These are phyloP conservation scores for Phialocephala subalpina DNA, from an alignment of 2,329 filamentous ascomycete species.

Conservation along the genomic window DNA sequence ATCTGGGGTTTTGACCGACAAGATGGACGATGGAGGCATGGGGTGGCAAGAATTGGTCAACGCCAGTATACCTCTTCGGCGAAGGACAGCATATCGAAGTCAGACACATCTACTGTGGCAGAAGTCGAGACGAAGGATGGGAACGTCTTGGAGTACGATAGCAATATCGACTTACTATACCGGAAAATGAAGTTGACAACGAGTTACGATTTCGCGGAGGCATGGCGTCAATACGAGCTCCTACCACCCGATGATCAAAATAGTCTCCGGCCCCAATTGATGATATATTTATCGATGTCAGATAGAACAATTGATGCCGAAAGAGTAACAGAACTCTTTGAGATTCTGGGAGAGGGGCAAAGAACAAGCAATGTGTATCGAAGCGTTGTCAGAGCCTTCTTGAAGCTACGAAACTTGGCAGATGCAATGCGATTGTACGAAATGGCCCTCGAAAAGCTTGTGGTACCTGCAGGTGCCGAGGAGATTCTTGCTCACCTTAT, in stretches of 20 bases:
- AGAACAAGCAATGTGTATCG: conserved; percentile 54
- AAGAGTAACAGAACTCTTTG: conserved; percentile 55
- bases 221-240: conserved; percentile 50
- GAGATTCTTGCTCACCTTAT: conserved; percentile 38
- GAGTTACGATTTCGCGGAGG: conserved; percentile 45
- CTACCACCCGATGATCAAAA: conserved; percentile 32
- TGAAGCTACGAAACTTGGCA: conserved; percentile 49
- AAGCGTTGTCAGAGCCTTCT: conserved; percentile 51
- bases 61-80: conserved; percentile 46
- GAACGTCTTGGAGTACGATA: background rate
- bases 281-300: conserved; percentile 51
- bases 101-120: background rate
- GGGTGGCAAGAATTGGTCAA: conserved; percentile 37
- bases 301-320: conserved; percentile 47
- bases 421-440: conserved; percentile 43
- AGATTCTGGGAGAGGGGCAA: conserved; percentile 38
- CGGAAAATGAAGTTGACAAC: conserved; percentile 31
- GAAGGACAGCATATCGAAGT: conserved; percentile 21
- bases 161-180: conserved; percentile 22
- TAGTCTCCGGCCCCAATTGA: conserved; percentile 37
- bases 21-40: conserved; percentile 33
- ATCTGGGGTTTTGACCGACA: conserved; percentile 38
- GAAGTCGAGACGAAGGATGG: background rate
- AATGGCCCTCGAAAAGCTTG: conserved; percentile 28
- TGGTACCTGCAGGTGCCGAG: conserved; percentile 33